Conservation (phyloP, 2,329 filamentous ascomycete genomes). For the Aspergillus hiratsukae region DNA sequence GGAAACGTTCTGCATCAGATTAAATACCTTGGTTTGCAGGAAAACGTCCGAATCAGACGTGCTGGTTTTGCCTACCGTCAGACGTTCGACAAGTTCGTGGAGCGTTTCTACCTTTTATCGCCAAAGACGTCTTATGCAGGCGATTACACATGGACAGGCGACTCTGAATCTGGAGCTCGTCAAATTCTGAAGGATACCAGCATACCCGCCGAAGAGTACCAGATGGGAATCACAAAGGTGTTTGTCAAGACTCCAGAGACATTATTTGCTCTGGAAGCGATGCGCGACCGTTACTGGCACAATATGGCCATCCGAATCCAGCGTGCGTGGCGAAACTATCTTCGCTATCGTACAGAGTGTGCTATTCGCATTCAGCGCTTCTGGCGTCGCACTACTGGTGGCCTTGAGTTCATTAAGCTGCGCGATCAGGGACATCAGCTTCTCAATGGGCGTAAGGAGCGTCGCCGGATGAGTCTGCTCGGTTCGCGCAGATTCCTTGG, state of each 20-base stretch:
- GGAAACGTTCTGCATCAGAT: slow-evolving; percentile 95
- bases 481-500: slow-evolving; percentile 90
- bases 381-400: slow-evolving; percentile 90
- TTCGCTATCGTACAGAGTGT: slow-evolving; percentile 86
- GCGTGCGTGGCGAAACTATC: slow-evolving; percentile 92
- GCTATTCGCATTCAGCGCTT: slow-evolving; percentile 91
- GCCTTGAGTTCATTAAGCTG: slow-evolving; percentile 81
- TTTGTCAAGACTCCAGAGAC: slow-evolving; percentile 99
- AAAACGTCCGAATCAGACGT: slow-evolving; percentile 95
- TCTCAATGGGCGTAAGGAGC: slow-evolving; percentile 80
- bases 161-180: slow-evolving; percentile 78
- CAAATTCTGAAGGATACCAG: slow-evolving; percentile 96
- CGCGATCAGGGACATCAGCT: slow-evolving; percentile 83
- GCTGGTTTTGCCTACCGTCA: slow-evolving; percentile 97
- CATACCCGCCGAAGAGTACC: slow-evolving; percentile 91
- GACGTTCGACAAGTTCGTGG: slow-evolving; percentile 96
- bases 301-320: slow-evolving; percentile 99
- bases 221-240: slow-evolving; percentile 93
- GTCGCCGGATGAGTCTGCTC: slow-evolving; percentile 82
- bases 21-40: slow-evolving; percentile 98
- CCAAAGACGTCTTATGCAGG: slow-evolving; percentile 93
- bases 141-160: slow-evolving; percentile 93
- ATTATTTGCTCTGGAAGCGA: slow-evolving; percentile 90
- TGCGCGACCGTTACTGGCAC: slow-evolving; percentile 98
- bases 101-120: slow-evolving; percentile 92